Evolutionary conservation across 805 yeast genomes (phyloP), one percentile per base, ranked within the genome.

Genomic region (Ogataea siamensis): DNA sequence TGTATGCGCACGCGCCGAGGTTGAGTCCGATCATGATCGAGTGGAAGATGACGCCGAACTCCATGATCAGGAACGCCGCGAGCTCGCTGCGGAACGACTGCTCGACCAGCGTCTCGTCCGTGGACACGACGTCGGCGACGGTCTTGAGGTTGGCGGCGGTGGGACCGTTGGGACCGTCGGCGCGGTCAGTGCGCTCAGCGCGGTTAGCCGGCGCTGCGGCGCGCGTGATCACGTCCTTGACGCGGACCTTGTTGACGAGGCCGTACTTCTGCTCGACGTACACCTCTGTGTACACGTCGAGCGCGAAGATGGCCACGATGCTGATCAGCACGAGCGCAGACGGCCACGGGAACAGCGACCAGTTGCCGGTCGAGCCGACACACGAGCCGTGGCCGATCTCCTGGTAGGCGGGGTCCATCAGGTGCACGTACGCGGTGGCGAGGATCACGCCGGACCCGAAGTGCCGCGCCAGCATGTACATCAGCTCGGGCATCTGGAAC

Each of bases 31-130:
- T 71, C 54, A 86, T 83, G 3, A 86, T 74, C 3, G 95, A 86
- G 61, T 86, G 95, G 68, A 85, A 83, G 21, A 86, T 61, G 32
- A 86, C 71, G 54, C 95, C 95, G 49, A 83, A 81, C 58, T 86
- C 95, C 43, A 83, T 62, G 21, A 80, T 74, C 32, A 77, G 70
- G 1, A 76, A 70, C 3, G 73, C 59, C 7, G 78, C 53, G n/a
- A 80, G 53, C 57, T 80, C 81, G 25, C 76, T 76, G 23, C 71
- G 64, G 54, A 75, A 78, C 28, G 63, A 33, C n/a, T 22, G 12
- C 25, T 22, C 25, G n/a, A 22, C n/a, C 25, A 22, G 25, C 4
- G n/a, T 22, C 3, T 22, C 25, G 6, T 22, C 25, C 3, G 25
- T 22, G n/a, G 25, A 10, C 25, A 22, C 25, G 4, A 12, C n/a